phyloP scores from a whole-genome alignment of 1,284 basidiomycete species.

The Heterobasidion irregulare region DNA sequence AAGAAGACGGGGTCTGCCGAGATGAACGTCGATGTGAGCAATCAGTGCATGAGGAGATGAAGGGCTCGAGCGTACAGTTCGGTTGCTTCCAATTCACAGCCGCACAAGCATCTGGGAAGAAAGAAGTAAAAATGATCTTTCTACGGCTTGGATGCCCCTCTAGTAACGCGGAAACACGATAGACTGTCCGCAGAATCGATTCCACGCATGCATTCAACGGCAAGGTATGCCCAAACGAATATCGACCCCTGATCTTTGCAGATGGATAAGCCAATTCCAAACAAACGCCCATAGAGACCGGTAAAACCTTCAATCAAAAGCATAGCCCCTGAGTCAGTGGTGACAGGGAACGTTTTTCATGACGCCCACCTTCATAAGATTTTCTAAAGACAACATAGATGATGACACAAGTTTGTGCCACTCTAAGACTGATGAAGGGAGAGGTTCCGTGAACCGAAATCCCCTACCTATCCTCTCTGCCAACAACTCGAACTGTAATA shows the following conservation, averaged over 20 bases:
- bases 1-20: constrained; percentile 90
- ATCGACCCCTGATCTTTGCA: constrained; percentile 28
- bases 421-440: constrained; percentile 31
- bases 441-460: constrained; percentile 21
- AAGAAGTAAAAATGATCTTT: constrained; percentile 83
- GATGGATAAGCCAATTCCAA: constrained; percentile 75
- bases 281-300: constrained; percentile 66
- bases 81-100: constrained; percentile 99
- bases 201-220: constrained; percentile 82
- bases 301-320: constrained; percentile 48
- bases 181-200: constrained; percentile 74
- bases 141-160: constrained; percentile 48
- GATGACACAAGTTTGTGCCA: constrained; percentile 49
- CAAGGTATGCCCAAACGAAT: constrained; percentile 40
- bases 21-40: neutral
- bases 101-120: constrained; percentile 81
- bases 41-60: neutral
- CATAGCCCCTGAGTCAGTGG: constrained; percentile 4
- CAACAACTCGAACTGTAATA: constrained; percentile 70
- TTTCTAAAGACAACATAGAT: constrained; percentile 64
- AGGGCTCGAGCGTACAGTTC: constrained; percentile 60
- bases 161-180: constrained; percentile 50
- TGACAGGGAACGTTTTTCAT: neutral
- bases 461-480: constrained; percentile 44
- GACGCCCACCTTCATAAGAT: constrained; percentile 55